phyloP scores from a whole-genome alignment of 257 asterid genomes.

The Primulina huaijiensis region DNA sequence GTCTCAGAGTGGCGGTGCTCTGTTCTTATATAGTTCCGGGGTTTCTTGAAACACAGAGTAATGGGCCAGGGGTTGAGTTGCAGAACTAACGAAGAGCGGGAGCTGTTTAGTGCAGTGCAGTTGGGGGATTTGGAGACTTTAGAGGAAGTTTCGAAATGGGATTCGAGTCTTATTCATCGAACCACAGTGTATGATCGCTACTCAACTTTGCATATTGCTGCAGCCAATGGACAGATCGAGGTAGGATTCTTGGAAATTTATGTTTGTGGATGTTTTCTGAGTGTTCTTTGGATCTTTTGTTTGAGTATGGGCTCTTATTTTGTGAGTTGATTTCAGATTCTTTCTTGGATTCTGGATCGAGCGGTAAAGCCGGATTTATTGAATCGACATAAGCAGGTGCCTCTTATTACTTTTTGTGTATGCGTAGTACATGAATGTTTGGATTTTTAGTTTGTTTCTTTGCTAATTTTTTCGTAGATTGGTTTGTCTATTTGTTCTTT shows the following conservation, averaged over 20 bases:
- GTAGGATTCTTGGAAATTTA: slow-evolving; percentile 35
- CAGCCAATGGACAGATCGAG: slow-evolving; percentile 99
- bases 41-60: slow-evolving; percentile 1
- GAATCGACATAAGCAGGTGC: slow-evolving; percentile 82
- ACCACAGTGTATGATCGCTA: slow-evolving; percentile 64
- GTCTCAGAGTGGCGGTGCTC: slow-evolving; percentile 31
- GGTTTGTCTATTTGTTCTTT: neutral
- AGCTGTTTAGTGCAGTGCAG: slow-evolving; percentile 66
- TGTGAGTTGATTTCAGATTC: slow-evolving; percentile 47
- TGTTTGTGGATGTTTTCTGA: neutral
- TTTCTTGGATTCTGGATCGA: slow-evolving; percentile 68
- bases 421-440: neutral
- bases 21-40: neutral
- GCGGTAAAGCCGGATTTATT: slow-evolving; percentile 70
- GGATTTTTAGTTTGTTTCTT: too few species aligned
- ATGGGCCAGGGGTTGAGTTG: slow-evolving; percentile 99
- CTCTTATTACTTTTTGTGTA: neutral
- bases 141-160: slow-evolving; percentile 43
- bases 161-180: slow-evolving; percentile 46
- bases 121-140: slow-evolving; percentile 64
- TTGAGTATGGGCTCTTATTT: slow-evolving; percentile 21
- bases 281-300: neutral
- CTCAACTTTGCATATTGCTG: slow-evolving; percentile 86
- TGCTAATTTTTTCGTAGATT: slow-evolving; percentile 22
- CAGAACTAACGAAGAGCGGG: slow-evolving; percentile 61